phyloP scores from a whole-genome alignment of 164 flowering plant genomes.

The Aristolochia contorta region DNA sequence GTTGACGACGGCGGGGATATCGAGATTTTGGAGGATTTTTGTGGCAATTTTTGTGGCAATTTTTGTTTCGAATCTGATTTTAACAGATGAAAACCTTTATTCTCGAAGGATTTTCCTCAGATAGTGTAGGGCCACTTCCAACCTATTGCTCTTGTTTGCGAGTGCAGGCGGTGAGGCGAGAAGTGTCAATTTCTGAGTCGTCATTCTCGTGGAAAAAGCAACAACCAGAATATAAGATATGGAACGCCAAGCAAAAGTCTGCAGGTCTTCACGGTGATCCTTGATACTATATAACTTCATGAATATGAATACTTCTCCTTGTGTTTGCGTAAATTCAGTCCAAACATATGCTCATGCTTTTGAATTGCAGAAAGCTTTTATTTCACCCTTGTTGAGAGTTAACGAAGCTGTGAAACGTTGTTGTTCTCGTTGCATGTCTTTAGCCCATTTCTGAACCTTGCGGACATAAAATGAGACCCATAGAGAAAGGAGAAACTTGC shows the following conservation, averaged over 20 bases:
- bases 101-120: neutral
- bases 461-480: too few relatives aligned
- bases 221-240: slow-evolving; percentile 1
- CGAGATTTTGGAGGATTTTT: neutral
- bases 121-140: neutral
- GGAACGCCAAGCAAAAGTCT: slow-evolving; percentile 2
- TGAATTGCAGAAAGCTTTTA: neutral
- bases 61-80: neutral
- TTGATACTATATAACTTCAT: neutral
- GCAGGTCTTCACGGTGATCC: slow-evolving; percentile 2
- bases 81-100: neutral
- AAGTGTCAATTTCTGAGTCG: neutral
- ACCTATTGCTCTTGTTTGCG: neutral
- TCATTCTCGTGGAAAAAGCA: slow-evolving; percentile 3
- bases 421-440: too few relatives aligned
- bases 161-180: slow-evolving; percentile 5
- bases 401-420: neutral
- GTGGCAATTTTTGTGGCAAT: too few relatives aligned
- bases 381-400: neutral
- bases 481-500: too few relatives aligned
- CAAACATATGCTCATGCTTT: neutral
- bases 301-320: neutral
- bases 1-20: neutral
- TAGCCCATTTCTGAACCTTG: too few relatives aligned
- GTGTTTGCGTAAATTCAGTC: neutral